phyloP scores from a whole-genome alignment of 2,329 filamentous ascomycete genomes.

The Emmonsia crescens region DNA sequence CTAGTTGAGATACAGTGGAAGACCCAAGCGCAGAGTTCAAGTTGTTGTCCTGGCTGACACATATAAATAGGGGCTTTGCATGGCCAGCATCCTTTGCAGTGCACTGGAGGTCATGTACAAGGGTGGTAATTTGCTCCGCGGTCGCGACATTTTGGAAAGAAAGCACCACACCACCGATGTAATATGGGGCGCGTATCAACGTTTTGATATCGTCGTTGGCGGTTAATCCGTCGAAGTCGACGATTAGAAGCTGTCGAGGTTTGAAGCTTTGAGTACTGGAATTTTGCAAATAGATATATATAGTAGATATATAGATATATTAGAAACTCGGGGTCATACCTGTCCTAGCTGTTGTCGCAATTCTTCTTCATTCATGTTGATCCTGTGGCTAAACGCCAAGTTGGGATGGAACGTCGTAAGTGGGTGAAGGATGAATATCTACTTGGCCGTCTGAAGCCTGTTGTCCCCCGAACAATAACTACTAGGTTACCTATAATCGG shows the following conservation, averaged over 20 bases:
- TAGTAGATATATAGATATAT: too few relatives aligned
- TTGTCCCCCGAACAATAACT: too few relatives aligned
- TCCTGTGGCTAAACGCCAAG: background rate
- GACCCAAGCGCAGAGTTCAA: conserved; percentile 34
- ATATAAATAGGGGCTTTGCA: conserved; percentile 33
- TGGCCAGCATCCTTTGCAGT: conserved; percentile 31
- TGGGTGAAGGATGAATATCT: too few relatives aligned
- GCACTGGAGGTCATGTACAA: conserved; percentile 23
- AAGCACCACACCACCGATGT: conserved; percentile 33
- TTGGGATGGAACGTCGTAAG: too few relatives aligned
- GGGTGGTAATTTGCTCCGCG: conserved; percentile 24
- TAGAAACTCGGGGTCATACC: background rate
- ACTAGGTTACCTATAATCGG: too few relatives aligned
- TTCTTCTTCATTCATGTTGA: conserved; percentile 1
- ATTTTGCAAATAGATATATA: background rate
- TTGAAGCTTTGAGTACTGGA: background rate
- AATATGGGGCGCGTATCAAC: conserved; percentile 30
- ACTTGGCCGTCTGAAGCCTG: too few relatives aligned
- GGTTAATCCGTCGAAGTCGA: conserved; percentile 33
- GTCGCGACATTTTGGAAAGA: conserved; percentile 33
- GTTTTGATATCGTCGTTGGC: conserved; percentile 33
- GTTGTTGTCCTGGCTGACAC: conserved; percentile 38
- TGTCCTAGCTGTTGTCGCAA: conserved; percentile 8
- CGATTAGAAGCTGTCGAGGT: conserved; percentile 32
- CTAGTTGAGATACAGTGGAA: conserved; percentile 31